phyloP scores from a whole-genome alignment of 148 eudicot species.

The Arctostaphylos glauca region DNA sequence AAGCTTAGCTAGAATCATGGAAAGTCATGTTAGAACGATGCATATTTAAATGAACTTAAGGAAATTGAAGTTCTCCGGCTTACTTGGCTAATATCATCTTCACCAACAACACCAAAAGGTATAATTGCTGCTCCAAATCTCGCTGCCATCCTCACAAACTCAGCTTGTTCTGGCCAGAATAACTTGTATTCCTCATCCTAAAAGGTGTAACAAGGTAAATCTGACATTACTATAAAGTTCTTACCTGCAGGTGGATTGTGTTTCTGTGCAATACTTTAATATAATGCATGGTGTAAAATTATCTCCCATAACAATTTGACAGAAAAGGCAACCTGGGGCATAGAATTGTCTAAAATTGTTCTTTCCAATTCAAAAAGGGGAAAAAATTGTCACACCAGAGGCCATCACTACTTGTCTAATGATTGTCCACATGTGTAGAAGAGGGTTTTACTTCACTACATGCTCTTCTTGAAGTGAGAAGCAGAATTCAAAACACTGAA shows the following conservation, averaged over 20 bases:
- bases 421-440: background rate
- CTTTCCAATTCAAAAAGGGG: background rate
- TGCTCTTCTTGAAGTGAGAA: background rate
- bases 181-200: constrained; percentile 72
- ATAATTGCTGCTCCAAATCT: constrained; percentile 75
- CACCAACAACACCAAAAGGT: constrained; percentile 85
- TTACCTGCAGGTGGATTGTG: background rate
- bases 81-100: constrained; percentile 71
- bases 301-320: background rate
- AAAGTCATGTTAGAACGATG: background rate
- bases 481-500: background rate
- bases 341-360: background rate
- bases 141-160: constrained; percentile 80
- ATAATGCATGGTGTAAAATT: background rate
- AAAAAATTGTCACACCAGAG: background rate
- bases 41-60: background rate
- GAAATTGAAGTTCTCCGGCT: constrained; percentile 14
- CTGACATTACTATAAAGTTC: background rate
- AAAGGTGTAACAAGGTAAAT: background rate
- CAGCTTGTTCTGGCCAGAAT: constrained; percentile 73
- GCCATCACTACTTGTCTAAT: background rate
- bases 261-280: background rate
- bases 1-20: background rate
- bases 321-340: too few relatives aligned
- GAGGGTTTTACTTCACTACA: background rate